These are phyloP conservation scores for Coemansia javaensis DNA, from an alignment of 192 early-diverging fungal species.

Conservation along the genomic window DNA sequence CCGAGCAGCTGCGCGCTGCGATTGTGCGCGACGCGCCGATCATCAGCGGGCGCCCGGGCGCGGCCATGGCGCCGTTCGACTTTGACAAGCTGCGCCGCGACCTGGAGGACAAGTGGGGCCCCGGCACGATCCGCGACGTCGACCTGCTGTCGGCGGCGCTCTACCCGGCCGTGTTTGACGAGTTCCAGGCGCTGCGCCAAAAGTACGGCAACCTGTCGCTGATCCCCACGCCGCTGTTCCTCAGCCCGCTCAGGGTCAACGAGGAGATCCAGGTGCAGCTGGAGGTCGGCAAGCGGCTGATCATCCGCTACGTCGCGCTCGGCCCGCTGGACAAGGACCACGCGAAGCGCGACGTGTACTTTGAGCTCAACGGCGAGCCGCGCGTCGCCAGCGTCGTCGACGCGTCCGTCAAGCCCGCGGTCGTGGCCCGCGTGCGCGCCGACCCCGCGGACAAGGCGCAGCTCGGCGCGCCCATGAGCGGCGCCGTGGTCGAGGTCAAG, in stretches of 20 bases:
- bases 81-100: conserved; percentile 66
- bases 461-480: conserved; percentile 93
- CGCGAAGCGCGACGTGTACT: conserved; percentile 86
- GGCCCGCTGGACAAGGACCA: conserved; percentile 71
- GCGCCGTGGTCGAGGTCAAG: conserved; percentile 88
- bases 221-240: conserved; percentile 88
- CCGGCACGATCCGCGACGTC: conserved; percentile 70
- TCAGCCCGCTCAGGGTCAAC: conserved; percentile 76
- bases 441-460: conserved; percentile 72
- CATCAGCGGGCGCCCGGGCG: conserved; percentile 84
- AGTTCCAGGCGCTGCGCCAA: conserved; percentile 67
- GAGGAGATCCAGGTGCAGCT: conserved; percentile 88
- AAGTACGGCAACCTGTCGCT: conserved; percentile 83
- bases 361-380: conserved; percentile 92
- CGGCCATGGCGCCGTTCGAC: conserved; percentile 72
- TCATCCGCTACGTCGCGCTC: conserved; percentile 85
- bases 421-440: conserved; percentile 68
- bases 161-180: conserved; percentile 91
- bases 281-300: conserved; percentile 83
- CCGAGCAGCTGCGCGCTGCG: conserved; percentile 76
- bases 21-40: conserved; percentile 74
- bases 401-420: conserved; percentile 55
- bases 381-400: conserved; percentile 74
- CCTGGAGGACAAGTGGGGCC: conserved; percentile 77
- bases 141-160: conserved; percentile 84